phyloP scores from a whole-genome alignment of 2,329 filamentous ascomycete genomes.

The Neonectria faginata region DNA sequence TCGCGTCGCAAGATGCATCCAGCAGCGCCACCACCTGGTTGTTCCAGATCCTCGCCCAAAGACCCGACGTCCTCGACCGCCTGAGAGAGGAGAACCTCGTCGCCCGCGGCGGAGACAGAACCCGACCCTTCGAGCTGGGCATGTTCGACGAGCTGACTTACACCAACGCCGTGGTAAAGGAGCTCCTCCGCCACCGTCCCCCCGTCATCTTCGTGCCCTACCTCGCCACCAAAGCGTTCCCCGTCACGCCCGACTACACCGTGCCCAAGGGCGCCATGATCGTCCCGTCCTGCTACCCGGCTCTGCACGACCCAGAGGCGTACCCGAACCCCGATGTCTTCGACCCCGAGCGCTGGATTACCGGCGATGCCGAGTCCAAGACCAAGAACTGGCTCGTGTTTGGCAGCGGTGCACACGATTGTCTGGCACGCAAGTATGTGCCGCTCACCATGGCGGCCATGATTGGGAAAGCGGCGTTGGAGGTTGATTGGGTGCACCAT shows the following conservation, averaged over 20 bases:
- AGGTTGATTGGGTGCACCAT: slow-evolving; percentile 63
- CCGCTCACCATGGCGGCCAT: slow-evolving; percentile 63
- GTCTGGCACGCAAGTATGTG: slow-evolving; percentile 62
- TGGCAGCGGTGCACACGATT: slow-evolving; percentile 63
- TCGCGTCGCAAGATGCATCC: slow-evolving; percentile 65
- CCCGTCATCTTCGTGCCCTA: slow-evolving; percentile 68
- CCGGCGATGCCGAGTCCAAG: slow-evolving; percentile 61
- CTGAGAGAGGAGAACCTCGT: slow-evolving; percentile 61
- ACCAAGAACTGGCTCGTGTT: slow-evolving; percentile 67
- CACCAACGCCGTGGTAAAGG: slow-evolving; percentile 65
- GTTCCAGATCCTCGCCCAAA: slow-evolving; percentile 63
- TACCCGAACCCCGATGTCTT: slow-evolving; percentile 61
- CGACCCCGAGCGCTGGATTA: slow-evolving; percentile 64
- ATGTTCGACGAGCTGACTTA: slow-evolving; percentile 64
- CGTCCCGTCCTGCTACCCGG: slow-evolving; percentile 63
- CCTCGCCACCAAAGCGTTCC: slow-evolving; percentile 59
- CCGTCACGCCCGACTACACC: slow-evolving; percentile 60
- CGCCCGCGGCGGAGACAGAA: slow-evolving; percentile 56
- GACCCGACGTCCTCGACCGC: slow-evolving; percentile 60
- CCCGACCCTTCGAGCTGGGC: slow-evolving; percentile 54
- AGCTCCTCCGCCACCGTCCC: slow-evolving; percentile 63
- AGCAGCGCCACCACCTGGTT: slow-evolving; percentile 66
- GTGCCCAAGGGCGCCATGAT: slow-evolving; percentile 62
- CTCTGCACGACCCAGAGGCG: slow-evolving; percentile 60
- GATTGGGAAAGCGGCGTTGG: slow-evolving; percentile 64